Evolutionary conservation across 1,284 basidiomycete species (phyloP).

Genomic region (Takashimella tepidaria): DNA sequence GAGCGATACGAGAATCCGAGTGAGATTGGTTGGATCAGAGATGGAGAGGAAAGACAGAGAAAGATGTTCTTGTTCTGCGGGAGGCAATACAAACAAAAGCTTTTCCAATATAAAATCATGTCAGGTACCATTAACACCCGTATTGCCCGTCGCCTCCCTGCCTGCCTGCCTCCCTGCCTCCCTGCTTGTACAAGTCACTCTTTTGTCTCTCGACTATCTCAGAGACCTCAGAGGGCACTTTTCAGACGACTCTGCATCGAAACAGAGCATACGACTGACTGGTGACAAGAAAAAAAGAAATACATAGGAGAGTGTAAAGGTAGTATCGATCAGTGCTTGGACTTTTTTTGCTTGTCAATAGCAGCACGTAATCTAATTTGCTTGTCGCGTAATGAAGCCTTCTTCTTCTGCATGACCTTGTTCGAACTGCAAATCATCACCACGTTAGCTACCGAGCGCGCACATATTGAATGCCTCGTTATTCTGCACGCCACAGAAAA

Average conservation of each 20-base stretch:
- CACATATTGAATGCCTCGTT: too few species aligned
- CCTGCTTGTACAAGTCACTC: too few species aligned
- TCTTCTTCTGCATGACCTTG: constrained; percentile 66
- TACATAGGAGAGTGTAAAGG: background rate
- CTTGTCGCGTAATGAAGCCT: constrained; percentile 78
- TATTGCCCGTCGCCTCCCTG: too few species aligned
- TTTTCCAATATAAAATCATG: too few species aligned
- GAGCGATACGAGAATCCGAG: too few species aligned
- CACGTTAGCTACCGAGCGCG: constrained; percentile 3
- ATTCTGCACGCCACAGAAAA: constrained; percentile 1
- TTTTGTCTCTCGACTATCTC: too few species aligned
- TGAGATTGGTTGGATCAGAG: background rate
- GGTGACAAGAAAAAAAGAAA: background rate
- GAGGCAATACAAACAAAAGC: background rate
- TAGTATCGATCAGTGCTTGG: constrained; percentile 29
- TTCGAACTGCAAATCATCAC: constrained; percentile 32
- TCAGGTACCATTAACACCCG: too few species aligned
- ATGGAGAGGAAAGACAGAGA: background rate
- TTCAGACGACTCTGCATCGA: too few species aligned
- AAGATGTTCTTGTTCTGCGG: background rate
- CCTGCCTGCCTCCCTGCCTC: too few species aligned
- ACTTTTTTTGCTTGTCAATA: constrained; percentile 48
- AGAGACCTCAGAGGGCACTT: too few species aligned
- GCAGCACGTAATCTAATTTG: constrained; percentile 43
- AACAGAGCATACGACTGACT: too few species aligned